phyloP scores from a whole-genome alignment of 139 green algal genomes.

The Spirogloea muscicola region DNA sequence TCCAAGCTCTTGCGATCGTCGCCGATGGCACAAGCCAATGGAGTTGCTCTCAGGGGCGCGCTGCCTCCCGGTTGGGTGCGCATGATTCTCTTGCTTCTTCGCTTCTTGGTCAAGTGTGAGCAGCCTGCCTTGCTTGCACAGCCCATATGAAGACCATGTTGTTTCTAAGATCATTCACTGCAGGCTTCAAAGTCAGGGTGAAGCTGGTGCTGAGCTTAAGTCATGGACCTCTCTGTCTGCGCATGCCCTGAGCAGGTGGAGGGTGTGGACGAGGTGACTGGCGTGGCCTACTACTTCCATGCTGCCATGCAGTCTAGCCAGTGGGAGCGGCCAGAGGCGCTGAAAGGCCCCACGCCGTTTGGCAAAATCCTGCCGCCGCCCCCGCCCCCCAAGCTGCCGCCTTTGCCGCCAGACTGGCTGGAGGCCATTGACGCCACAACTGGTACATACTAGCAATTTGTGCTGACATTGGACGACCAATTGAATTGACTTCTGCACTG shows the following conservation, averaged over 20 bases:
- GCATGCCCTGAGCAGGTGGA: neutral
- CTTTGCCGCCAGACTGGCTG: constrained; percentile 24
- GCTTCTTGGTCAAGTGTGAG: neutral
- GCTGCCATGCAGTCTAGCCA: constrained; percentile 25
- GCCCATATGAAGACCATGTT: too few species aligned
- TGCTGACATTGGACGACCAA: too few species aligned
- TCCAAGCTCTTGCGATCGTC: too few species aligned
- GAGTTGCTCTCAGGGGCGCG: too few species aligned
- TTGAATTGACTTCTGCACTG: too few species aligned
- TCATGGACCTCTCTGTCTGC: neutral
- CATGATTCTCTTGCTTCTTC: neutral
- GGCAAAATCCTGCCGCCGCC: constrained; percentile 26
- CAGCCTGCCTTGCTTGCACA: neutral
- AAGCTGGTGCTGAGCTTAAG: too few species aligned
- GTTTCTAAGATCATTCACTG: too few species aligned
- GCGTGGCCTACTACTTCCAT: constrained; percentile 38
- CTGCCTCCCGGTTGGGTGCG: constrained; percentile 2
- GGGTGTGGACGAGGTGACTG: constrained; percentile 15
- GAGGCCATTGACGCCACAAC: constrained; percentile 24
- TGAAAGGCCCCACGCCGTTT: neutral
- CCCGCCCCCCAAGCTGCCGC: constrained; percentile 14
- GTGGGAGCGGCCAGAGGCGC: constrained; percentile 23
- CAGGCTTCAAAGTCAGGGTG: neutral
- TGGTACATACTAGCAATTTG: constrained; percentile 20
- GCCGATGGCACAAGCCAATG: too few species aligned